A percentile compares a stretch with the other conserved stretches of the same genome.
Evolutionary conservation across 2,329 filamentous ascomycete species (phyloP).

Genomic region (Aspergillus texensis): DNA sequence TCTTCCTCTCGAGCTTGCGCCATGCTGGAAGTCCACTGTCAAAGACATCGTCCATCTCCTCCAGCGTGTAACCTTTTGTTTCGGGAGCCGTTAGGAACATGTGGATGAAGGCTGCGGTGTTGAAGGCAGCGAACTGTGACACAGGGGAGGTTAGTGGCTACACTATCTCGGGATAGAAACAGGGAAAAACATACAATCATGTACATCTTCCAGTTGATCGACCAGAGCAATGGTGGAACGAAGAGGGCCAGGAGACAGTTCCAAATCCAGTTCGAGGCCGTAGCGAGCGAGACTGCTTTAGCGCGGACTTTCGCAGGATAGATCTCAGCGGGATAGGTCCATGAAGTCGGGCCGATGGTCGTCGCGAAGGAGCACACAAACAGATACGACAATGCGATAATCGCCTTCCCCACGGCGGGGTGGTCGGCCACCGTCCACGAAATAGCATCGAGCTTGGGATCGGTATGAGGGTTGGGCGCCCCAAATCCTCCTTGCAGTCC

Average conservation of each 20-base stretch:
- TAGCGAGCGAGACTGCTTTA: conserved; percentile 23
- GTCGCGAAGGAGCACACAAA: conserved; percentile 30
- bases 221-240: conserved; percentile 21
- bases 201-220: conserved; percentile 27
- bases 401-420: conserved; percentile 24
- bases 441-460: conserved; percentile 20
- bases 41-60: conserved; percentile 33
- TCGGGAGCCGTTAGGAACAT: conserved; percentile 24
- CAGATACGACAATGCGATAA: conserved; percentile 31
- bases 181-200: conserved; percentile 19
- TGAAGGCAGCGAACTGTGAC: conserved; percentile 22
- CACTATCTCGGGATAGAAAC: too few species aligned
- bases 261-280: conserved; percentile 24
- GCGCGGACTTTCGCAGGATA: conserved; percentile 23
- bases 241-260: conserved; percentile 24
- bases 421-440: conserved; percentile 23
- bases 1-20: conserved; percentile 16
- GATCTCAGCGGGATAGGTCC: conserved; percentile 24
- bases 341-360: conserved; percentile 27
- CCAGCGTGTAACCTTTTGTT: conserved; percentile 22
- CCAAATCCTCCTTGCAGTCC: conserved; percentile 36
- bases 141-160: not conserved
- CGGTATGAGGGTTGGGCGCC: conserved; percentile 5
- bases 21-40: conserved; percentile 29
- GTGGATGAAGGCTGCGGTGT: conserved; percentile 21